A percentile compares a stretch with the other conserved stretches of the same genome.
These are phyloP conservation scores for Shiraia bambusicola DNA, from an alignment of 2,329 filamentous ascomycete species.

Conservation along the genomic window DNA sequence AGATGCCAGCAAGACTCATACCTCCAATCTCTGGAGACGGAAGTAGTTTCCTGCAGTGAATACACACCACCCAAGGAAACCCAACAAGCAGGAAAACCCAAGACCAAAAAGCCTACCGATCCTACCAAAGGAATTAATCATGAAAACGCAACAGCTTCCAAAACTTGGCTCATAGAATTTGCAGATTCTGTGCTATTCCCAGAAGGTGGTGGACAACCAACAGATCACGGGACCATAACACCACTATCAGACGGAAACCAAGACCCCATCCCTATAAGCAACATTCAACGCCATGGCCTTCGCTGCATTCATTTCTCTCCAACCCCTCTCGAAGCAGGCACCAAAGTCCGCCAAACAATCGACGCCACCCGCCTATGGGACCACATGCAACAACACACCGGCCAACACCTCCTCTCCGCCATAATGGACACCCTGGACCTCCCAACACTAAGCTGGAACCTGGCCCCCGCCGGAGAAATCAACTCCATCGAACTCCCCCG, in stretches of 20 bases:
- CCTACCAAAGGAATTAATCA: slow-evolving; percentile 19
- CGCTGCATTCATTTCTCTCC: slow-evolving; percentile 73
- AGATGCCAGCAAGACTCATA: slow-evolving; percentile 39
- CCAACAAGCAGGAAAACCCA: slow-evolving; percentile 23
- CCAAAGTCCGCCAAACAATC: slow-evolving; percentile 29
- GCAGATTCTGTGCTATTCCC: slow-evolving; percentile 38
- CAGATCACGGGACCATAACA: slow-evolving; percentile 33
- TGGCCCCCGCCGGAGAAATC: slow-evolving; percentile 37
- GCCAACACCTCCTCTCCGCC: slow-evolving; percentile 38
- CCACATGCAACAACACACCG: slow-evolving; percentile 41
- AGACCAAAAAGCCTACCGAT: slow-evolving; percentile 30
- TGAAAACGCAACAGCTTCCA: slow-evolving; percentile 8
- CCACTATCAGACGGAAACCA: slow-evolving; percentile 15
- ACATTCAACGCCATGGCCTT: slow-evolving; percentile 53
- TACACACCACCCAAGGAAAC: slow-evolving; percentile 22
- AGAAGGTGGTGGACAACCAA: slow-evolving; percentile 38
- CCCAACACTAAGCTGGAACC: slow-evolving; percentile 34
- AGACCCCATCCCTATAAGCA: slow-evolving; percentile 29
- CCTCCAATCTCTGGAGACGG: slow-evolving; percentile 30
- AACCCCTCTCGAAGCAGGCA: slow-evolving; percentile 81
- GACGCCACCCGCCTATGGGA: slow-evolving; percentile 36
- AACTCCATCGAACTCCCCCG: slow-evolving; percentile 38
- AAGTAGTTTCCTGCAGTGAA: slow-evolving; percentile 36
- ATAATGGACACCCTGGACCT: slow-evolving; percentile 36
- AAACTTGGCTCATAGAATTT: slow-evolving; percentile 34